Percentiles rank a stretch among this genome's conserved stretches.
These are phyloP conservation scores for Aspergillus fijiensis DNA, from an alignment of 2,329 filamentous ascomycete genomes.

Conservation along the genomic window DNA sequence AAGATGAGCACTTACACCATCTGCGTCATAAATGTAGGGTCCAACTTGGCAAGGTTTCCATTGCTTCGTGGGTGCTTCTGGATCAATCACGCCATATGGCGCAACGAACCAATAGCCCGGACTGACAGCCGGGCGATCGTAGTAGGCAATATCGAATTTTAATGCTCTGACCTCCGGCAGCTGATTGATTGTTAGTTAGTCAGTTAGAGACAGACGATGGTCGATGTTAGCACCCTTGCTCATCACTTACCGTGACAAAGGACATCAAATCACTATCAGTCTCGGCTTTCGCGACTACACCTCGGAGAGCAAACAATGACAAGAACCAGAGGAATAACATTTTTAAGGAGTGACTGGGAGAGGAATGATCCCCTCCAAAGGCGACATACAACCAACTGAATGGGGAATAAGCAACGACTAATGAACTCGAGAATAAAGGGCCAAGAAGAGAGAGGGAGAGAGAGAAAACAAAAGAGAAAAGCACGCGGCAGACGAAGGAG, in stretches of 20 bases:
- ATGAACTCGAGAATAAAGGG: not conserved
- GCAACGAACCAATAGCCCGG: conserved; percentile 53
- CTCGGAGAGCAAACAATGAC: conserved; percentile 25
- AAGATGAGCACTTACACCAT: conserved; percentile 35
- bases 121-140: conserved; percentile 27
- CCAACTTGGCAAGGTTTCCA: conserved; percentile 47
- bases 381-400: not conserved
- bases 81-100: conserved; percentile 39
- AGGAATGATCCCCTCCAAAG: not conserved
- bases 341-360: conserved; percentile 31
- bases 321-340: conserved; percentile 28
- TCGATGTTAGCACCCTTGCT: not conserved
- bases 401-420: not conserved
- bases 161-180: conserved; percentile 26
- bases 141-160: conserved; percentile 30
- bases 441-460: not conserved
- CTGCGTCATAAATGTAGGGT: conserved; percentile 52
- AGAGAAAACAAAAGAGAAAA: not conserved
- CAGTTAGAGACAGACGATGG: not conserved
- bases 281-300: conserved; percentile 23
- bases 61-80: conserved; percentile 25
- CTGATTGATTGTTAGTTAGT: conserved; percentile 15
- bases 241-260: conserved; percentile 31
- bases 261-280: conserved; percentile 35
- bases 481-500: not conserved